These are phyloP conservation scores for Chaetomium cochliodes DNA, from an alignment of 495 filamentous ascomycete genomes.

Conservation along the genomic window DNA sequence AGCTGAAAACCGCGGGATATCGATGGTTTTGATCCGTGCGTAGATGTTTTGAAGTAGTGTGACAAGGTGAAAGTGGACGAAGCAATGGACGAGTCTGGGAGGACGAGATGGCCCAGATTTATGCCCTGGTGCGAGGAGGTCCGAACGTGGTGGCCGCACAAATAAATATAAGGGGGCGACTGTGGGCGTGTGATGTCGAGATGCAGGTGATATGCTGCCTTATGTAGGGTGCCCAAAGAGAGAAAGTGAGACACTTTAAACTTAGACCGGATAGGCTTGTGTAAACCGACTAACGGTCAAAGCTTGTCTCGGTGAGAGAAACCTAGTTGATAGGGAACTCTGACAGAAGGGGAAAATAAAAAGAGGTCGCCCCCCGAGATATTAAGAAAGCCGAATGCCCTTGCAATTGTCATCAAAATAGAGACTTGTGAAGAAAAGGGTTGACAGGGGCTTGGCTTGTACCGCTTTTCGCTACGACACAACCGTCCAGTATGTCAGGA, in stretches of 20 bases:
- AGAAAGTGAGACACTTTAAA: too few species aligned
- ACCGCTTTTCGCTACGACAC: slow-evolving; percentile 1
- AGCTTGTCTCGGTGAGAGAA: background rate
- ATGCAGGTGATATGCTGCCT: background rate
- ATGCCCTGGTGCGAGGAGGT: background rate
- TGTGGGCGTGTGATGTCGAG: background rate
- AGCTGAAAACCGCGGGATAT: background rate
- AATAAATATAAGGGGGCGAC: too few species aligned
- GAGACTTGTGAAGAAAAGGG: background rate
- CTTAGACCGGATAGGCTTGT: too few species aligned
- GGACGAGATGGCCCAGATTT: too few species aligned
- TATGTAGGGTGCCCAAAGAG: too few species aligned
- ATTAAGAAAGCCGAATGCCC: background rate
- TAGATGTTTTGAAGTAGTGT: too few species aligned
- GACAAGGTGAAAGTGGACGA: background rate
- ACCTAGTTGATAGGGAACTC: background rate
- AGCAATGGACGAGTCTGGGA: background rate
- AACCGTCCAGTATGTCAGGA: background rate
- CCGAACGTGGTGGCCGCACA: too few species aligned
- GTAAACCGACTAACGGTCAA: background rate
- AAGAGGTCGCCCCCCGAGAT: background rate
- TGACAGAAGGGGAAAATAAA: background rate
- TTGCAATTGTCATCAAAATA: background rate
- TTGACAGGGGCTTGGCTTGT: background rate
- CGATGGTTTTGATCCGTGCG: background rate